Conservation (phyloP, 805 yeast species). For the Phaffomyces opuntiae region DNA sequence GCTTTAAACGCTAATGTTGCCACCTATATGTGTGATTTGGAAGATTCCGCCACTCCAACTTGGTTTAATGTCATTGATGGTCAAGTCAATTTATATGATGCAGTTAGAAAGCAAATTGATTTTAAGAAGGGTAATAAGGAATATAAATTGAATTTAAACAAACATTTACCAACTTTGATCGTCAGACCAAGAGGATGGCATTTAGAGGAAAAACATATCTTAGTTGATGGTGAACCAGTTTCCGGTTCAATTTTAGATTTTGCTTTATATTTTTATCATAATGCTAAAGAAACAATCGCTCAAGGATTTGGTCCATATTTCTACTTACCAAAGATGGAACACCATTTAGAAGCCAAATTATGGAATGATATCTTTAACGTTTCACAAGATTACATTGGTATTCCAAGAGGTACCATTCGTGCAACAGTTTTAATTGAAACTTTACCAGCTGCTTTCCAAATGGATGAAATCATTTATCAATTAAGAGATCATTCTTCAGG, state of each 20-base stretch:
- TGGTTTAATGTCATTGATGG: conserved; percentile 78
- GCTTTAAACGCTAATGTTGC: conserved; percentile 74
- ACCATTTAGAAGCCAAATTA: conserved; percentile 71
- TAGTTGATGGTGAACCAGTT: conserved; percentile 69
- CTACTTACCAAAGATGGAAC: conserved; percentile 82
- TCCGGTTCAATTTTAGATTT: conserved; percentile 75
- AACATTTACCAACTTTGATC: conserved; percentile 67
- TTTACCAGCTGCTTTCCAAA: conserved; percentile 78
- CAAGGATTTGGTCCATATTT: conserved; percentile 77
- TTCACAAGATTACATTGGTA: conserved; percentile 62
- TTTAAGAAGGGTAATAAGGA: conserved; percentile 36
- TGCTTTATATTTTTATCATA: conserved; percentile 71
- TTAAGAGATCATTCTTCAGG: conserved; percentile 74
- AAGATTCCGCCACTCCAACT: conserved; percentile 79
- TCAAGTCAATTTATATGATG: conserved; percentile 73
- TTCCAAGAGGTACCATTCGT: conserved; percentile 71
- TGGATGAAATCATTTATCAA: conserved; percentile 78
- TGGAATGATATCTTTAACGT: conserved; percentile 79
- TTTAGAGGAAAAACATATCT: conserved; percentile 64
- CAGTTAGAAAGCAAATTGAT: conserved; percentile 59
- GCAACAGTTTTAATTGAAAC: conserved; percentile 82
- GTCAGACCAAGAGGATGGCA: conserved; percentile 92
- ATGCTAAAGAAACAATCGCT: conserved; percentile 53
- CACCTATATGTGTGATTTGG: conserved; percentile 83
- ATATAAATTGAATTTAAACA: conserved; percentile 27